Conservation (phyloP, 768 basidiomycete species). For the Boletus pseudopeckii region DNA sequence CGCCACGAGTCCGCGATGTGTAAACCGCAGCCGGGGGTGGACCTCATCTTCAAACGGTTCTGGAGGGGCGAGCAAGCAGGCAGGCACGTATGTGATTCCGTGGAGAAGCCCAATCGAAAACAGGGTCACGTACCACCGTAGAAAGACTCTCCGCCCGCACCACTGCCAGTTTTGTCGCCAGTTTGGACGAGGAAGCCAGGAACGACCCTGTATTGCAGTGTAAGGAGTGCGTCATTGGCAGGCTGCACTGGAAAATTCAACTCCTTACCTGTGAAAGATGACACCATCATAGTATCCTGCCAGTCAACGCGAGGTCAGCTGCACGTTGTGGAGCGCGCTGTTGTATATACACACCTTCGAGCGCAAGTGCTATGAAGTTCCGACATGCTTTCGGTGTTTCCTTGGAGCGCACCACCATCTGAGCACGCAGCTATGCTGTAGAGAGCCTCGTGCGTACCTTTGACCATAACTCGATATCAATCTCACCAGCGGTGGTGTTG, state of each 20-base stretch:
- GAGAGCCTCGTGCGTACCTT: slow-evolving; percentile 50
- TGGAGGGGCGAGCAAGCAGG: slow-evolving; percentile 22
- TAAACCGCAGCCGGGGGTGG: slow-evolving; percentile 84
- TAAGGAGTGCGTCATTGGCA: neutral
- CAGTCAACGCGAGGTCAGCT: slow-evolving; percentile 5
- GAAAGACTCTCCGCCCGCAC: slow-evolving; percentile 90
- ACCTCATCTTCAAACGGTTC: slow-evolving; percentile 95
- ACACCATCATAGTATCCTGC: slow-evolving; percentile 95
- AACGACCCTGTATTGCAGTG: slow-evolving; percentile 53
- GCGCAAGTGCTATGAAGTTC: slow-evolving; percentile 82
- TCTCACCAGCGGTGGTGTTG: slow-evolving; percentile 84
- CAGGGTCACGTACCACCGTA: slow-evolving; percentile 66
- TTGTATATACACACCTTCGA: slow-evolving; percentile 74
- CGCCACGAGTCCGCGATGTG: slow-evolving; percentile 86
- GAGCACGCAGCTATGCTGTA: neutral
- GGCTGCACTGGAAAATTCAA: neutral
- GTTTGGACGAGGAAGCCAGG: slow-evolving; percentile 93
- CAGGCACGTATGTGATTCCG: neutral
- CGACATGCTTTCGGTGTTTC: slow-evolving; percentile 95
- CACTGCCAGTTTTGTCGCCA: slow-evolving; percentile 89
- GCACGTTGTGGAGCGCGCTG: neutral
- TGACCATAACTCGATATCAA: slow-evolving; percentile 90
- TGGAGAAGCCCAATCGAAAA: neutral
- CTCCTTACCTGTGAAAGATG: slow-evolving; percentile 82
- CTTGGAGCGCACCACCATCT: slow-evolving; percentile 31